Conservation (phyloP, 495 filamentous ascomycete genomes). For the Lasiosphaeria hispida region DNA sequence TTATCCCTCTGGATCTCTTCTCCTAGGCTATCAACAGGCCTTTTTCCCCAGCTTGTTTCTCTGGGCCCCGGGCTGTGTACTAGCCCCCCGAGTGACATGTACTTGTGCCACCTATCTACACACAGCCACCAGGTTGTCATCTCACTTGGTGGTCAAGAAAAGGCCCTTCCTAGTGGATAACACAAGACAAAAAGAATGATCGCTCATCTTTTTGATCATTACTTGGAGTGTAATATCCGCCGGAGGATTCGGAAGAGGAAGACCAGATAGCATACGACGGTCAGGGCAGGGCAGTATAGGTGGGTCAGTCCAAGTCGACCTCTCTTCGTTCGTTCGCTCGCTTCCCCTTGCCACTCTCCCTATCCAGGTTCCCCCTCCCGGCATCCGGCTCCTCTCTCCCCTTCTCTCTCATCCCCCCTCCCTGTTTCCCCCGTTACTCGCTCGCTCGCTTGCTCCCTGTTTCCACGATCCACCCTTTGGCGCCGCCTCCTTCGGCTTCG, state of each 20-base stretch:
- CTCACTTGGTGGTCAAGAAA: not conserved
- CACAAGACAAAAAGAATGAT: constrained; percentile 1
- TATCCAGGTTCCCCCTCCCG: too few species aligned
- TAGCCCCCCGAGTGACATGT: too few species aligned
- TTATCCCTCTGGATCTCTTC: too few species aligned
- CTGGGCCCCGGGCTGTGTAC: too few species aligned
- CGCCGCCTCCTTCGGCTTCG: not conserved
- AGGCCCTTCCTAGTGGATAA: not conserved
- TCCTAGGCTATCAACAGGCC: too few species aligned
- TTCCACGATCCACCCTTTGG: not conserved
- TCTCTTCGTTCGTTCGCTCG: not conserved
- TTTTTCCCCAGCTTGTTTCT: too few species aligned
- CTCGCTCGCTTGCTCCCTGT: not conserved
- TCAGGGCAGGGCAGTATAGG: not conserved
- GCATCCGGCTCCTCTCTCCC: not conserved
- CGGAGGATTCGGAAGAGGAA: not conserved
- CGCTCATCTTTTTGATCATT: not conserved
- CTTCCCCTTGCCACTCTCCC: not conserved
- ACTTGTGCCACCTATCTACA: too few species aligned
- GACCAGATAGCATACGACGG: too few species aligned
- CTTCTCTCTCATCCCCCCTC: not conserved
- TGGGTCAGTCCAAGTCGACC: not conserved
- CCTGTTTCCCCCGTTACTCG: not conserved
- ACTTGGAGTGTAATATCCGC: not conserved
- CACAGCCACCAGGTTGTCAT: too few species aligned